Base-by-base conservation (phyloP, 768 basidiomycete genomes). In the Podaxis sp. region DNA sequence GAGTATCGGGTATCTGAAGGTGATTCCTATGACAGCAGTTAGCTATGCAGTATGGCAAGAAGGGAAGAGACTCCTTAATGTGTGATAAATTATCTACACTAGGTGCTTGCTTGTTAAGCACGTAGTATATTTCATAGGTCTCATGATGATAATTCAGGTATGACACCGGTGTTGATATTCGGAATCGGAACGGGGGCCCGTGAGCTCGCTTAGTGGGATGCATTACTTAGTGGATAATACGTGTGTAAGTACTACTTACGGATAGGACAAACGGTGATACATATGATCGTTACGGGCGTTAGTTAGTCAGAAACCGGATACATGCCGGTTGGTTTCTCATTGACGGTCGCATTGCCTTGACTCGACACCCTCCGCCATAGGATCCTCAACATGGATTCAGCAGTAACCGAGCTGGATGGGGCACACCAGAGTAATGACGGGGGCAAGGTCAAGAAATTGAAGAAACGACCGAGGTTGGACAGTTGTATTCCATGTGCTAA, bases 1-100 rank as follows among this genome's bases (percentile, higher is more conserved):
- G 64, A 84, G 87, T 60, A 91, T 98, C 67, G 96, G 96, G 2
- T 97, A 93, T 75, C 68, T 98, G 59, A 98, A 98, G 80, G 87
- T 96, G 46, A 85, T 97, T 62, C 96, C 96, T 12, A 96, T 98
- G 95, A 96, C 89, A 24, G 93, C 94, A 62, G 89, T 96, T 60
- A 92, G 90, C 73, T 96, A 89, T 69, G 81, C 93, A 9, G 90
- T 89, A n/a, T 97, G 95, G 95, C 91, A 95, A 72, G 79, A 85
- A 63, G 81, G 85, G 69, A 91, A 91, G 76, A 76, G 86, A 51
- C 54, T 88, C 24, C 73, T 81, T 51, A 70, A 76, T 69, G 79
- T 79, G 60, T 80, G 74, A 74, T 63, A 63, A 15, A 22, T 36
- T 36, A 37, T 38, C 38, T 25, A 11, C 29, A 5, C 4, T 43